Conservation (phyloP, 441 rosid species). For the Populus hybrid region DNA sequence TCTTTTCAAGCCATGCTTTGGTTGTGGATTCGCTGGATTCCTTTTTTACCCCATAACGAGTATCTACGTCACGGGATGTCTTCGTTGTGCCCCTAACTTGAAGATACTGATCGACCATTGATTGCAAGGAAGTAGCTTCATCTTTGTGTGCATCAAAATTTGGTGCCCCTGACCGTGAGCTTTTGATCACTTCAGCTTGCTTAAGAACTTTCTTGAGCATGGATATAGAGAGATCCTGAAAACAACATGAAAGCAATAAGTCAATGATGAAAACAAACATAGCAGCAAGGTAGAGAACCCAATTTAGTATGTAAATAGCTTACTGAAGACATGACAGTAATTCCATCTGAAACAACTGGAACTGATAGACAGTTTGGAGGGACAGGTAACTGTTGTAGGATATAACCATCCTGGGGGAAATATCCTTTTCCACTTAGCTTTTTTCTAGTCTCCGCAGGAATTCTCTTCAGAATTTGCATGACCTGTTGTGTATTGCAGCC, state of each 20-base stretch:
- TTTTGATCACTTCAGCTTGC: slow-evolving; percentile 60
- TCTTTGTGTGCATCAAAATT: slow-evolving; percentile 80
- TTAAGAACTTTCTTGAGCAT: slow-evolving; percentile 79
- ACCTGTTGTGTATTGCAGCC: slow-evolving; percentile 40
- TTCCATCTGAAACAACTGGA: slow-evolving; percentile 88
- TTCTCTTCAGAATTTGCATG: slow-evolving; percentile 69
- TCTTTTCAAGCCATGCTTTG: slow-evolving; percentile 93
- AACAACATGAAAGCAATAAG: slow-evolving; percentile 21
- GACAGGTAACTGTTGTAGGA: slow-evolving; percentile 82
- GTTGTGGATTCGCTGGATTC: slow-evolving; percentile 60
- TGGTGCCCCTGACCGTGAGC: slow-evolving; percentile 79
- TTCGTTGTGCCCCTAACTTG: slow-evolving; percentile 80
- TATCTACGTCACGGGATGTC: slow-evolving; percentile 59
- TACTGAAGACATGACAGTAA: slow-evolving; percentile 86
- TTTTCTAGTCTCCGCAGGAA: slow-evolving; percentile 62
- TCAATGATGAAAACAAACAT: neutral
- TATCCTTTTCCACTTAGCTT: slow-evolving; percentile 79
- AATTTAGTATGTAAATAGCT: slow-evolving; percentile 30
- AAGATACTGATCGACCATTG: slow-evolving; percentile 69
- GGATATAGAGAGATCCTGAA: slow-evolving; percentile 75
- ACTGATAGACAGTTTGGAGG: slow-evolving; percentile 96
- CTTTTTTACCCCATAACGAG: slow-evolving; percentile 55
- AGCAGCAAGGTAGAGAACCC: slow-evolving; percentile 8
- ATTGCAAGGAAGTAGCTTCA: slow-evolving; percentile 72
- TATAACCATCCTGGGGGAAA: slow-evolving; percentile 92